Conservation (phyloP, 2,329 filamentous ascomycete species). For the Bertia moriformis region DNA sequence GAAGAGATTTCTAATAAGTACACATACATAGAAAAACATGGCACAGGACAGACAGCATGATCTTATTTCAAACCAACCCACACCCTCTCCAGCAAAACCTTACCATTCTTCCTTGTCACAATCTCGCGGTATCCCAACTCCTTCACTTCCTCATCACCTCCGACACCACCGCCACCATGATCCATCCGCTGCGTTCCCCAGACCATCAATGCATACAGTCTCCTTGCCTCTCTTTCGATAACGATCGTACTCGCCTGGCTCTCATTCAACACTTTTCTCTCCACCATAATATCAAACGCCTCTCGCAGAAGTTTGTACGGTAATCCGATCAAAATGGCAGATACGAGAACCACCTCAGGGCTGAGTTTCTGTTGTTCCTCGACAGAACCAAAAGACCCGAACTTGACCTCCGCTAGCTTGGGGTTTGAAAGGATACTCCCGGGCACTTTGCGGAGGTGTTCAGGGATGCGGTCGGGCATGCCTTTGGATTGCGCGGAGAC, state of each 20-base stretch:
- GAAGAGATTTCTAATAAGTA: too few species aligned
- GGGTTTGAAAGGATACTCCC: background rate
- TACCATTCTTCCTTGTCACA: background rate
- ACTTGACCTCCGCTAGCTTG: background rate
- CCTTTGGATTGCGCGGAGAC: background rate
- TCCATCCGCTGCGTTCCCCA: background rate
- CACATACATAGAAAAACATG: too few species aligned
- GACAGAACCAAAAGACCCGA: background rate
- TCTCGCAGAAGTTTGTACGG: background rate
- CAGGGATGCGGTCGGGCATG: background rate
- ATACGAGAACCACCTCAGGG: background rate
- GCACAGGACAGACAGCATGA: too few species aligned
- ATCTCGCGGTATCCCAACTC: background rate
- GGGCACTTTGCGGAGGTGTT: background rate
- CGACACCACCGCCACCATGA: too few species aligned
- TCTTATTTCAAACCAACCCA: background rate
- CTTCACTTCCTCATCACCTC: background rate
- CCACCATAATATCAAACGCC: background rate
- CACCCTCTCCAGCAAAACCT: background rate
- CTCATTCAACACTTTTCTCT: background rate
- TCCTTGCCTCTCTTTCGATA: background rate
- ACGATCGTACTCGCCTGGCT: background rate
- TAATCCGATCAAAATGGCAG: background rate
- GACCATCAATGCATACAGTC: background rate
- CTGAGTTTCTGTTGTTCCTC: background rate